Evolutionary conservation across 2,329 filamentous ascomycete genomes (phyloP).

Genomic region (Alternaria ethzedia): DNA sequence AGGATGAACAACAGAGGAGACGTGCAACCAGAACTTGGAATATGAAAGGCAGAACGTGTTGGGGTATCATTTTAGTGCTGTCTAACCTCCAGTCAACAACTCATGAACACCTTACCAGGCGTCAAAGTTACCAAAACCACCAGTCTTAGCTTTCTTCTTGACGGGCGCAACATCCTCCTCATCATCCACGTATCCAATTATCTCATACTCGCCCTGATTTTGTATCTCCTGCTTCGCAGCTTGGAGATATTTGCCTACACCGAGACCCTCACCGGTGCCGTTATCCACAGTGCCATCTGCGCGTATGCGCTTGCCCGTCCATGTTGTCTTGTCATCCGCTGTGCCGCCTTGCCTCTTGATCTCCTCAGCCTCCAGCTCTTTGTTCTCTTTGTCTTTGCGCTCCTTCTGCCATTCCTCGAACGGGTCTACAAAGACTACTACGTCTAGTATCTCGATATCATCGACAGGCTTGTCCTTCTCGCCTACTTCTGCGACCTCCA

Average conservation of each 20-base stretch:
- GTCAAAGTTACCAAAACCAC: conserved; percentile 94
- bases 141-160: conserved; percentile 79
- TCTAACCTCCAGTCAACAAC: neutral
- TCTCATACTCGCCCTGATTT: conserved; percentile 60
- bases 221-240: conserved; percentile 54
- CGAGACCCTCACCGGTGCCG: conserved; percentile 59
- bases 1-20: neutral
- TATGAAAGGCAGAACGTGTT: neutral
- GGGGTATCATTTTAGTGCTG: neutral
- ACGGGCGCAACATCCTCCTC: conserved; percentile 68
- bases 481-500: conserved; percentile 80
- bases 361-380: conserved; percentile 68
- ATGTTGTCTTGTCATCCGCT: conserved; percentile 89
- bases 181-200: conserved; percentile 67
- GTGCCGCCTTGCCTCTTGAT: conserved; percentile 70
- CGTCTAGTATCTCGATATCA: conserved; percentile 80
- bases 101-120: conserved; percentile 66
- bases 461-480: conserved; percentile 75
- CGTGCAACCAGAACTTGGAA: neutral
- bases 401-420: conserved; percentile 92
- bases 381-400: conserved; percentile 59
- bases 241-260: conserved; percentile 84
- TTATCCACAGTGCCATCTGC: conserved; percentile 66
- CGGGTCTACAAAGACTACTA: conserved; percentile 89
- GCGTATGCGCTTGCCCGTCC: conserved; percentile 92